Evolutionary conservation across 2,329 filamentous ascomycete genomes (phyloP).

Genomic region (Monosporascus sp.): DNA sequence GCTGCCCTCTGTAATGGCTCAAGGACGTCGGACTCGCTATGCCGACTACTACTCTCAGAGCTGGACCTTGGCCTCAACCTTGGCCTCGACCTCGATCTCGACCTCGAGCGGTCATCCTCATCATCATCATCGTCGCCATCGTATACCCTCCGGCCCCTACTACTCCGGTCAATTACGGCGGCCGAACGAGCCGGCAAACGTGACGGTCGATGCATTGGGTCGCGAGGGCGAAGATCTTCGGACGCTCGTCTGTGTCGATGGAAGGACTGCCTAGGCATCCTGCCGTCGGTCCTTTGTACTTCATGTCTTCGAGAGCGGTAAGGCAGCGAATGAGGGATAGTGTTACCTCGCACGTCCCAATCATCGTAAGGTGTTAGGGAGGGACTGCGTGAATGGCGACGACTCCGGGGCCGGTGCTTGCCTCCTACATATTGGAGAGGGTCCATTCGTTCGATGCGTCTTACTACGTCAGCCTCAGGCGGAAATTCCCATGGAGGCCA

Average conservation of each 20-base stretch:
- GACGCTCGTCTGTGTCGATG: conserved; percentile 21
- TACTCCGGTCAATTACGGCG: conserved; percentile 17
- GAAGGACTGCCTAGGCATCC: conserved; percentile 19
- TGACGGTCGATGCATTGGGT: conserved; percentile 25
- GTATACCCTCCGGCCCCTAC: conserved; percentile 17
- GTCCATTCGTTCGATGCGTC: conserved; percentile 26
- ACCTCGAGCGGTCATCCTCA: conserved; percentile 18
- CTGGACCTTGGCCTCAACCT: conserved; percentile 18
- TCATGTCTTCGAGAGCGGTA: conserved; percentile 27
- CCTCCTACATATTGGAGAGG: conserved; percentile 21
- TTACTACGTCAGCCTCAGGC: conserved; percentile 22
- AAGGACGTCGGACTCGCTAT: conserved; percentile 9
- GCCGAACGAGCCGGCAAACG: conserved; percentile 19
- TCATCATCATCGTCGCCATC: conserved; percentile 20
- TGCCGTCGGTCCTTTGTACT: conserved; percentile 29
- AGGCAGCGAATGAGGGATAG: conserved; percentile 29
- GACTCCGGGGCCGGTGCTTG: conserved; percentile 24
- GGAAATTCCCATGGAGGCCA: conserved; percentile 22
- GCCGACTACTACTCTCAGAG: conserved; percentile 5
- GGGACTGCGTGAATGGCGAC: conserved; percentile 20
- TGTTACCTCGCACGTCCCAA: conserved; percentile 24
- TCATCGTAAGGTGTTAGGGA: conserved; percentile 25
- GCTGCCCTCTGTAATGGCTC: conserved; percentile 29
- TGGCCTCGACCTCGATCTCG: conserved; percentile 18
- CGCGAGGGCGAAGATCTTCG: conserved; percentile 19